phyloP scores from a whole-genome alignment of 805 yeast species.

The Myxozyma vanderwaltii region DNA sequence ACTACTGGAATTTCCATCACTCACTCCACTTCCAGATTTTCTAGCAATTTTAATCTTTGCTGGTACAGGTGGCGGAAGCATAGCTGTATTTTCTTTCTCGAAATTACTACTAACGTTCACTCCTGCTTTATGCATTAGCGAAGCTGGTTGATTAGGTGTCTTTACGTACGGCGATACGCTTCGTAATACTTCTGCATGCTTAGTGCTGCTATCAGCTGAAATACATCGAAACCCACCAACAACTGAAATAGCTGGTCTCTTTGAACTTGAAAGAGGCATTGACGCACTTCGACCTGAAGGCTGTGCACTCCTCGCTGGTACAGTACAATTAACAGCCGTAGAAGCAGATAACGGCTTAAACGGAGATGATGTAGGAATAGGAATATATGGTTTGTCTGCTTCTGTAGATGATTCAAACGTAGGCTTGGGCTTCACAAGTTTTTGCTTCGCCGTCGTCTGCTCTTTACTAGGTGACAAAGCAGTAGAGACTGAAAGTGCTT shows the following conservation, averaged over 20 bases:
- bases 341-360: slow-evolving; percentile 4
- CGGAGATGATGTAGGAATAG: slow-evolving; percentile 17
- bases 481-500: background rate
- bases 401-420: slow-evolving; percentile 10
- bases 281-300: background rate
- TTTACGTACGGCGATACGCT: slow-evolving; percentile 30
- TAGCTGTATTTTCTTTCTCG: slow-evolving; percentile 12
- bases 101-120: background rate
- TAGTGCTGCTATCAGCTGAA: slow-evolving; percentile 18
- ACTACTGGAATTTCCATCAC: background rate
- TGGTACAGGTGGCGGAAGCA: slow-evolving; percentile 18
- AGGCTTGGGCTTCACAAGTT: background rate
- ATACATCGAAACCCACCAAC: slow-evolving; percentile 33
- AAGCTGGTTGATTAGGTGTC: slow-evolving; percentile 11
- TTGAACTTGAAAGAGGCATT: slow-evolving; percentile 13
- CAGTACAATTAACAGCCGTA: background rate
- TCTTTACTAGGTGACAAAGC: background rate
- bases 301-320: background rate
- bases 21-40: background rate
- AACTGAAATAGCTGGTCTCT: slow-evolving; percentile 16
- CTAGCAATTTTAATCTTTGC: slow-evolving; percentile 1
- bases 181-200: slow-evolving; percentile 25
- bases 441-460: background rate
- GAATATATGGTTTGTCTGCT: slow-evolving; percentile 24
- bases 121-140: background rate